A percentile compares a stretch with the other conserved stretches of the same genome.
phyloP scores from a whole-genome alignment of 345 rosid genomes.

The rapeseed (Brassica napus) region Da-Ae NC_063435.1:5494501-5495000 shows the following conservation, averaged over 20 bases:
- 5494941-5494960: slow-evolving; percentile 49
- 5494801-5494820: slow-evolving; percentile 70
- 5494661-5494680: slow-evolving; percentile 87
- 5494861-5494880: slow-evolving; percentile 64
- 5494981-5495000: slow-evolving; percentile 40
- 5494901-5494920: slow-evolving; percentile 47
- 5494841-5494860: slow-evolving; percentile 94
- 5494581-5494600: neutral
- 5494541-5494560: neutral
- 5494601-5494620: neutral
- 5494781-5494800: slow-evolving; percentile 66
- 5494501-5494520: slow-evolving; percentile 21
- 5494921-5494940: slow-evolving; percentile 48
- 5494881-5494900: slow-evolving; percentile 52
- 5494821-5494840: slow-evolving; percentile 93
- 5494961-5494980: slow-evolving; percentile 43
- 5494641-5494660: slow-evolving; percentile 52
- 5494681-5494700: slow-evolving; percentile 78
- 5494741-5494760: slow-evolving; percentile 3
- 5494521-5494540: slow-evolving; percentile 3
- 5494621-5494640: neutral
- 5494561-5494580: neutral
- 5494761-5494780: slow-evolving; percentile 57
- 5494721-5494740: slow-evolving; percentile 14
- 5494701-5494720: slow-evolving; percentile 28